Base-by-base conservation (phyloP, 495 filamentous ascomycete species). In the Xylaria sp. region DNA sequence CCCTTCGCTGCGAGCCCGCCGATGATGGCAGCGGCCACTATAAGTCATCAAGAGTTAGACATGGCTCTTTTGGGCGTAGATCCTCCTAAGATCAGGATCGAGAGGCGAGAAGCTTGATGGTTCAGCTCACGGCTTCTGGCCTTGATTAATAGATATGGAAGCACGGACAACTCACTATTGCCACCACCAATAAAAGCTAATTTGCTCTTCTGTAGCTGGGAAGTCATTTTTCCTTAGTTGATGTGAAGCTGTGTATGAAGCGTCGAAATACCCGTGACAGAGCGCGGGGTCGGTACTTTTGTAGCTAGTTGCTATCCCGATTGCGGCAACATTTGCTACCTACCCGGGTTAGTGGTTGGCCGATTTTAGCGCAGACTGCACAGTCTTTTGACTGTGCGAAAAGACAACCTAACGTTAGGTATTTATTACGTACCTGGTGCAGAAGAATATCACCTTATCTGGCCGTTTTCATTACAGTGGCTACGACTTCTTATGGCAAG, bases 21-120 rank as follows among this genome's bases (percentile, higher is more conserved):
- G 67, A 81, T 81, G 61, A 81, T 81, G 77, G 80, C 80, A 61
- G 73, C 74, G 67, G 77, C 80, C 80, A 81, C 69, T 71, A 7
- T 75, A 57, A 11, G 21, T 26, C 53, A 46, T 5, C 21, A 12
- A 19, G 40, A 33, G 37, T 68, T 48, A 58, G 26, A 44, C 8
- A 24, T 68, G 57, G 52, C 52, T 68, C 37, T 35, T 15, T 48
- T 24, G 26, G 66, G 55, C 26, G 64, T 11, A 33, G 11, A 24
- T 2, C 53, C 17, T 21, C 6, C 9, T 41, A 7, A 17, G 24
- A 2, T 41, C 31, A 5, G 33, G 8, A 40, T 43, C 5, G 33
- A 35, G 12, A 9, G 64, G 4, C 14, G 7, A 40, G 17, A 59
- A 21, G 19, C 7, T 59, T 33, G 8, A 19, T 11, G 15, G 11